Percentiles rank a stretch among this genome's conserved stretches.
Conservation (phyloP, 1,284 basidiomycete species). For the Malassezia slooffiae region DNA sequence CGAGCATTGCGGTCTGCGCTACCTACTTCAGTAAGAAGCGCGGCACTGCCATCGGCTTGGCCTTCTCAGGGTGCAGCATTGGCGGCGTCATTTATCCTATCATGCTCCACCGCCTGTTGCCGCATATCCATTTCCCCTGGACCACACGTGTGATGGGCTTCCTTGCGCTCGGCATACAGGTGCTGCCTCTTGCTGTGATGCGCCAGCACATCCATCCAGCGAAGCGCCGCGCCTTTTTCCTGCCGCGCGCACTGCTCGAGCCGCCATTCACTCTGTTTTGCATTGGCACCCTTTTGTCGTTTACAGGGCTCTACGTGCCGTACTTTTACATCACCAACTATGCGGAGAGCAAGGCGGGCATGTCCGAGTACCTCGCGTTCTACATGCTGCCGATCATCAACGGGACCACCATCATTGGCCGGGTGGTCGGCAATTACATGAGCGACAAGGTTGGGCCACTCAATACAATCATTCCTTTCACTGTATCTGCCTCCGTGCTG, state of each 20-base stretch:
- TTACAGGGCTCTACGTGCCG: constrained; percentile 14
- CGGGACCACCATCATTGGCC: constrained; percentile 33
- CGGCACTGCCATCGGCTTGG: constrained; percentile 24
- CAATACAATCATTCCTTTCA: constrained; percentile 44
- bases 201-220: neutral
- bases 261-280: constrained; percentile 2
- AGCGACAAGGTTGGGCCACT: constrained; percentile 44
- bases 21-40: constrained; percentile 21
- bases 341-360: neutral
- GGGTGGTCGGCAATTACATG: constrained; percentile 41
- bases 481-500: constrained; percentile 27
- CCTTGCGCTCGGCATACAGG: constrained; percentile 18
- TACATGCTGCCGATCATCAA: constrained; percentile 34
- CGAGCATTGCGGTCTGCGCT: constrained; percentile 17
- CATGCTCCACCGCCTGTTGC: constrained; percentile 20
- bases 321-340: constrained; percentile 14
- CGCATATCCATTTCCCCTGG: constrained; percentile 24
- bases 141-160: constrained; percentile 28
- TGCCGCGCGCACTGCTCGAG: constrained; percentile 8
- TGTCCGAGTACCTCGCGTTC: constrained; percentile 4
- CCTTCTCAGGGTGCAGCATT: constrained; percentile 25
- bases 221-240: neutral
- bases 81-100: constrained; percentile 36
- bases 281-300: constrained; percentile 4
- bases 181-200: constrained; percentile 10